Base-by-base conservation (phyloP, 2,329 filamentous ascomycete species). In the Fusarium brevicatenulatum region DNA sequence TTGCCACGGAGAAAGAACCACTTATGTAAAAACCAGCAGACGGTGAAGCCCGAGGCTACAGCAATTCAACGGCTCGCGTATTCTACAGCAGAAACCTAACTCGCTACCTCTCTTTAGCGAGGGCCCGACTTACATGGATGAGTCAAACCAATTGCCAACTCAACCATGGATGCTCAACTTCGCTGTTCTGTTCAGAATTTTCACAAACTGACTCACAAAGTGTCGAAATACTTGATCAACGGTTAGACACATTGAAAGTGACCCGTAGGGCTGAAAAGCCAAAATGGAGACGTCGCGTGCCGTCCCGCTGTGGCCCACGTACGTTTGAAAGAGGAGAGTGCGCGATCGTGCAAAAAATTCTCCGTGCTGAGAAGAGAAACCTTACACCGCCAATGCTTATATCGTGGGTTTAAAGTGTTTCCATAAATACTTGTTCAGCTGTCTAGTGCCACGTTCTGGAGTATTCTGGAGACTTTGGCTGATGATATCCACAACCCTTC, bases 381-480 rank as follows among this genome's bases (percentile, higher is more conserved):
- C 73, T 76, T 67, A 67, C 64, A 67, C 64, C 64, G 64, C 64
- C 46, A 67, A 42, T 61, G 53, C 46, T 67, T 67, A 61, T 47
- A 61, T 67, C 39, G 23, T 47, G 49, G 47, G 63, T 40, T 67
- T 47, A 61, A 47, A 61, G 42, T 65, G 49, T 52, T 67, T 63
- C 49, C 49, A 67, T 43, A 50, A 60, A 47, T 50, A 61, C 46
- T 21, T 16, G 59, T 19, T 65, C 40, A 36, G 47, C 42, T 47
- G 36, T 28, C 32, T 50, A 67, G 62, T 46, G 64, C 64, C 64
- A 67, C 62, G 64, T 52, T 50, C 5, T 46, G n/a, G 32, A 40
- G 25, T 36, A 44, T 36, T 34, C 46, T 52, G 63, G 62, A 40
- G 13, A 37, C 23, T 18, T 52, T 34, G 47, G 34, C 23, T 36